These are phyloP conservation scores for Gossypium bickii DNA, from an alignment of 345 rosid species.

Conservation along the genomic window DNA sequence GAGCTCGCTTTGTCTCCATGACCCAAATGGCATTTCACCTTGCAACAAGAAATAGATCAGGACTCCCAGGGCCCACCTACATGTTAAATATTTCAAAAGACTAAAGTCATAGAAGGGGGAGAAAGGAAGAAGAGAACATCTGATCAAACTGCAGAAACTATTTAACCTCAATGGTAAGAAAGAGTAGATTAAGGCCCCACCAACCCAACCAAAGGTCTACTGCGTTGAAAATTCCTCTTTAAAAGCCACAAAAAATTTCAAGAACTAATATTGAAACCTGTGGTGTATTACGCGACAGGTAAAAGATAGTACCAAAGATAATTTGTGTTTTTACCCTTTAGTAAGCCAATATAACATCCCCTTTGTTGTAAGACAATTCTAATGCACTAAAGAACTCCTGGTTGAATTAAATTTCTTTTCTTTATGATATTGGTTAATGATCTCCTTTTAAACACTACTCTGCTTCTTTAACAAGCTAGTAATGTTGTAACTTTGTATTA, in stretches of 20 bases:
- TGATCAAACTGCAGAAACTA: neutral
- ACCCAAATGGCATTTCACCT: constrained; percentile 86
- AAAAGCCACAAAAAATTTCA: neutral
- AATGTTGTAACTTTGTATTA: neutral
- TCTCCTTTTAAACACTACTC: neutral
- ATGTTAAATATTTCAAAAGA: constrained; percentile 2
- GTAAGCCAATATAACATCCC: neutral
- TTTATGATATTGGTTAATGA: neutral
- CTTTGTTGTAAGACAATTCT: neutral
- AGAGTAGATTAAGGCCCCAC: neutral
- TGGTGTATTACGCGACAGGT: constrained; percentile 40
- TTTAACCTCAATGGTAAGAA: neutral
- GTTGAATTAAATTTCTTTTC: neutral
- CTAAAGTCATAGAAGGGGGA: neutral
- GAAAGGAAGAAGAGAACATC: neutral
- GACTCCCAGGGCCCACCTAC: constrained; percentile 93
- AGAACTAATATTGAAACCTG: neutral
- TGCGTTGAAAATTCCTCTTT: neutral
- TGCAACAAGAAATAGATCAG: constrained; percentile 73
- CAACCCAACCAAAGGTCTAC: neutral
- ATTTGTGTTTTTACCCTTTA: neutral
- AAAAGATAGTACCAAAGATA: neutral
- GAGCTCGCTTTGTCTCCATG: constrained; percentile 79
- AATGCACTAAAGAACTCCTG: neutral
- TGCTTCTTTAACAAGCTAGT: neutral